Conservation (phyloP, 805 yeast genomes). For the Pichia eremophila region DNA sequence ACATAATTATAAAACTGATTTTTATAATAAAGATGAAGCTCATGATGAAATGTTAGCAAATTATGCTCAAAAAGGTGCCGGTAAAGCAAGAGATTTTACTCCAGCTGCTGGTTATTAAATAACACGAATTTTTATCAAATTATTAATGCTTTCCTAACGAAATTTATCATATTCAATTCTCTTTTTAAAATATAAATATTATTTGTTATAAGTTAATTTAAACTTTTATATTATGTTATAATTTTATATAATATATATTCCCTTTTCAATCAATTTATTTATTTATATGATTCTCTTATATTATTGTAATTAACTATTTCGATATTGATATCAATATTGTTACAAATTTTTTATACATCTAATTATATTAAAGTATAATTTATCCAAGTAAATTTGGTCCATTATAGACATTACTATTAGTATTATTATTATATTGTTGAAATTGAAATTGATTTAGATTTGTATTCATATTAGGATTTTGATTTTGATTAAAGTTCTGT, state of each 20-base stretch:
- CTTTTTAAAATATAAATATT: too few species aligned
- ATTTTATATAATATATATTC: too few species aligned
- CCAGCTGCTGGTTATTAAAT: constrained; percentile 3
- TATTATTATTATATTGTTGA: neutral
- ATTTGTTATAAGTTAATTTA: too few species aligned
- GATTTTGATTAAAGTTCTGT: neutral
- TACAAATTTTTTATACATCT: too few species aligned
- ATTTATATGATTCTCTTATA: too few species aligned
- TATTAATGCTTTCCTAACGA: neutral
- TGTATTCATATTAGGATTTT: neutral
- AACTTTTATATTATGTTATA: too few species aligned
- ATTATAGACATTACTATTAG: constrained; percentile 14
- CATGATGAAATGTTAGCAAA: constrained; percentile 20
- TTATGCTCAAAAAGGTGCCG: constrained; percentile 21
- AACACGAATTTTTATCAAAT: neutral
- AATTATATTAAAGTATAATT: neutral
- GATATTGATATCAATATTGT: too few species aligned
- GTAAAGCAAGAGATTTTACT: constrained; percentile 22
- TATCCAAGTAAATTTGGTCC: constrained; percentile 22
- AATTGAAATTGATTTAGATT: constrained; percentile 2
- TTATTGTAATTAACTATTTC: too few species aligned
- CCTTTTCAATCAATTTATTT: too few species aligned
- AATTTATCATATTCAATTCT: neutral
- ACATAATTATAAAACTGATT: constrained; percentile 22
- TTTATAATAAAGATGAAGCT: constrained; percentile 14